These are phyloP conservation scores for Plasmodium gallinaceum DNA, from an alignment of 169 alveolate genomes.

Conservation along the genomic window DNA sequence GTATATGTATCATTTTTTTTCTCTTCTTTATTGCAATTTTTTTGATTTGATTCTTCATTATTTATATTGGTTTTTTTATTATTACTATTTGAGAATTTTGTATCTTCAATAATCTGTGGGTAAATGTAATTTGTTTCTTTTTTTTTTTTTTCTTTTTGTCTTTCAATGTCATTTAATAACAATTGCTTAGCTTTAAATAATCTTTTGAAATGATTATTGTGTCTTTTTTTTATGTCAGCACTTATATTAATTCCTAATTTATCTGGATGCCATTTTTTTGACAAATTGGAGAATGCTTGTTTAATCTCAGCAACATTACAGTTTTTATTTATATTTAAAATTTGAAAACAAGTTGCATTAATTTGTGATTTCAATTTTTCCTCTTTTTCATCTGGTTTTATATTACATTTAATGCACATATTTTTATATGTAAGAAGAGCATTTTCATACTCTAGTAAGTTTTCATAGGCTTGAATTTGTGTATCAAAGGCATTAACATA, in stretches of 20 bases:
- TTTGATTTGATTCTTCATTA: background rate
- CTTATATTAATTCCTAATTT: constrained; percentile 77
- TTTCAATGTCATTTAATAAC: constrained; percentile 77
- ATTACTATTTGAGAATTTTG: background rate
- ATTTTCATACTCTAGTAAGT: constrained; percentile 83
- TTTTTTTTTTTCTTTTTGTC: constrained; percentile 77
- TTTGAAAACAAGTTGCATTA: constrained; percentile 85
- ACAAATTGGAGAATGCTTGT: constrained; percentile 82
- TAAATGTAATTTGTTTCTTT: constrained; percentile 82
- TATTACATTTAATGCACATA: constrained; percentile 83
- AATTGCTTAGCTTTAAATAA: constrained; percentile 83
- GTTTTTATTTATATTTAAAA: constrained; percentile 77
- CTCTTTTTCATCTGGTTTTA: constrained; percentile 80
- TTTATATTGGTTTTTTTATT: background rate
- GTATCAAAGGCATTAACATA: constrained; percentile 85
- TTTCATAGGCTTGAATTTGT: constrained; percentile 83
- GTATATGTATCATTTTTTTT: background rate
- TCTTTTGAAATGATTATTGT: constrained; percentile 83
- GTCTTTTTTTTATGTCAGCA: constrained; percentile 80
- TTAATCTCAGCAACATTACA: constrained; percentile 80
- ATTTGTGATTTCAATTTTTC: constrained; percentile 78
- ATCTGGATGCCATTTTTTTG: constrained; percentile 88
- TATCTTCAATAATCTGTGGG: constrained; percentile 78
- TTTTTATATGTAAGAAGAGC: constrained; percentile 76
- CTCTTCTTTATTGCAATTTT: background rate